A percentile compares a stretch with the other conserved stretches of the same genome.
Evolutionary conservation across 495 filamentous ascomycete genomes (phyloP).

Genomic region (Penicillium arizonense): DNA sequence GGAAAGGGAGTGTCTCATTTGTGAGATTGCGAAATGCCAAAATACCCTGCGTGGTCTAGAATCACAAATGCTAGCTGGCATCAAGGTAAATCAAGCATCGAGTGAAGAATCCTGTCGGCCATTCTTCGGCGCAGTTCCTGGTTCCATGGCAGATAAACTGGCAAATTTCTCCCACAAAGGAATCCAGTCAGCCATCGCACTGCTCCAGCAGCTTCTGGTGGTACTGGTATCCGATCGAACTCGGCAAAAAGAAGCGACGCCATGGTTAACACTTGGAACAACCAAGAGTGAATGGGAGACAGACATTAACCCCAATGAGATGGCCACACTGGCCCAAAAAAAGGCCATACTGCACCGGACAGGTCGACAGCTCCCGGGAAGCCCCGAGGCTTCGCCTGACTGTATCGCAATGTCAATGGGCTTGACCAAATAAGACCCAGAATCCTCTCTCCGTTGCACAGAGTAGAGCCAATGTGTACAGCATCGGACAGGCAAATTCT

Average conservation of each 20-base stretch:
- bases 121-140: neutral
- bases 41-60: neutral
- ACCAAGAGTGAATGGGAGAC: neutral
- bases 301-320: neutral
- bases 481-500: too few relatives aligned
- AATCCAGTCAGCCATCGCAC: neutral
- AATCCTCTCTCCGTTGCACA: too few relatives aligned
- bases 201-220: constrained; percentile 5
- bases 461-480: too few relatives aligned
- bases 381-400: neutral
- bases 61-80: neutral
- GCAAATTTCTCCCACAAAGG: constrained; percentile 1
- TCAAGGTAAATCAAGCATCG: neutral
- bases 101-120: neutral
- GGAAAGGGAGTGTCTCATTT: neutral
- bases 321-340: neutral
- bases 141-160: neutral
- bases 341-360: neutral
- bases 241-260: neutral
- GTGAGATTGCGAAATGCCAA: neutral
- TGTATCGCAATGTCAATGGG: constrained; percentile 4
- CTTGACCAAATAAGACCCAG: neutral
- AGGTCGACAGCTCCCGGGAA: neutral
- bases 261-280: neutral
- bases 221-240: neutral